Evolutionary conservation across 352 stramenopile genomes (phyloP).

Genomic region (Globisporangium paddicum): DNA sequence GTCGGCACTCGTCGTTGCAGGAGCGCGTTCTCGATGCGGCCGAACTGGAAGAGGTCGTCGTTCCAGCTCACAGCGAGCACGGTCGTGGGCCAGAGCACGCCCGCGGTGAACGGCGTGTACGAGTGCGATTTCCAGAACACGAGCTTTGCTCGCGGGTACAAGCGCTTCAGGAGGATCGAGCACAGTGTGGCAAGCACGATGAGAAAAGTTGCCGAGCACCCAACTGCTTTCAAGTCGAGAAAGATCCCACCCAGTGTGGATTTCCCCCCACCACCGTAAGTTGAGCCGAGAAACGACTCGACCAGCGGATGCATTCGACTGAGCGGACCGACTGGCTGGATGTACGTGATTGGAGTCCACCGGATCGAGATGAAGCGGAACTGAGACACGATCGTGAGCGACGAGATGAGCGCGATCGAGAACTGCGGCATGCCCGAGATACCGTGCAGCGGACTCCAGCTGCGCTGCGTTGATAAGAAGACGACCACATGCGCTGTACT

Average conservation of each 20-base stretch:
- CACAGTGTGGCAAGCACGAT: background rate
- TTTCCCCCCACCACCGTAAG: background rate
- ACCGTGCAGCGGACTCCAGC: constrained; percentile 12
- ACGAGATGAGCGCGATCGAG: constrained; percentile 18
- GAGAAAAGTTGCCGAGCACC: background rate
- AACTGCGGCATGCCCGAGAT: constrained; percentile 20
- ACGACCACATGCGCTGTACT: constrained; percentile 11
- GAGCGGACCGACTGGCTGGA: background rate
- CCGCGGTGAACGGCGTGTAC: background rate
- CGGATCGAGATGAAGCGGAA: constrained; percentile 8
- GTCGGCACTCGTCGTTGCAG: background rate
- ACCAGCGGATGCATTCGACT: constrained; percentile 1
- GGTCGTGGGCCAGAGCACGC: background rate
- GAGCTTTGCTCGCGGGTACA: background rate
- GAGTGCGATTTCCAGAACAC: constrained; percentile 10
- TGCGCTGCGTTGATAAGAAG: constrained; percentile 1
- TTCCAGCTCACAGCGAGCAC: constrained; percentile 10
- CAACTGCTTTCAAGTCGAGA: constrained; percentile 8
- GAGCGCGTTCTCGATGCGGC: background rate
- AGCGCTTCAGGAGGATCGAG: background rate
- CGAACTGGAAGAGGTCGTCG: constrained; percentile 6
- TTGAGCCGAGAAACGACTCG: background rate
- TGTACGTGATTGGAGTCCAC: background rate
- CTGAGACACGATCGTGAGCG: constrained; percentile 11
- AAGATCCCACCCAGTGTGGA: constrained; percentile 1